Conservation (phyloP, 2,329 filamentous ascomycete species). For the Beauveria rudraprayagi region DNA sequence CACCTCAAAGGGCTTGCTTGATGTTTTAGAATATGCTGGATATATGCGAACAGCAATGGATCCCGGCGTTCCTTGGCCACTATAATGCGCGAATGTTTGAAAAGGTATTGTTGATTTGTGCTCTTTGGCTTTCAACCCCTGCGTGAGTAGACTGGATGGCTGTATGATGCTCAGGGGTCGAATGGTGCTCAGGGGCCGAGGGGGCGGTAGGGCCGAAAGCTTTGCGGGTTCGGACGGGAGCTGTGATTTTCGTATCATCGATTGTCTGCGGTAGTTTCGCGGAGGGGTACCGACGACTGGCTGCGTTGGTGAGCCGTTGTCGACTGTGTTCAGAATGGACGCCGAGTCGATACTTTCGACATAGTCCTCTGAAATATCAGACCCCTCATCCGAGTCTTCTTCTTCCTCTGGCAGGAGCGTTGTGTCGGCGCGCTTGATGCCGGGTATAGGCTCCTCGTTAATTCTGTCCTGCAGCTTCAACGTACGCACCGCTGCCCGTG, state of each 20-base stretch:
- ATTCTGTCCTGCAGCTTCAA: constrained; percentile 31
- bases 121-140: constrained; percentile 64
- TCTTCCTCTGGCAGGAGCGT: constrained; percentile 50
- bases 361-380: constrained; percentile 57
- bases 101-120: constrained; percentile 63
- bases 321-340: constrained; percentile 60
- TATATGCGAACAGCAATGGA: constrained; percentile 73
- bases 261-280: constrained; percentile 50
- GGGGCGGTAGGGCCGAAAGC: constrained; percentile 61
- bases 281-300: constrained; percentile 58
- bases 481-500: constrained; percentile 44
- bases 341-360: constrained; percentile 61
- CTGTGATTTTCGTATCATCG: constrained; percentile 56
- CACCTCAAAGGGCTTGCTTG: constrained; percentile 61
- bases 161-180: constrained; percentile 59
- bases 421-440: constrained; percentile 37
- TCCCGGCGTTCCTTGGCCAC: constrained; percentile 69
- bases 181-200: constrained; percentile 57
- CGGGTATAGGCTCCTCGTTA: constrained; percentile 29
- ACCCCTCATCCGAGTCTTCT: constrained; percentile 52
- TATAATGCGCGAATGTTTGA: constrained; percentile 67
- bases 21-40: constrained; percentile 58
- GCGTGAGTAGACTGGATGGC: constrained; percentile 63
- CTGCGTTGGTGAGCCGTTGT: constrained; percentile 46
- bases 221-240: constrained; percentile 47